These are phyloP conservation scores for Brasenia schreberi DNA, from an alignment of 164 flowering plant genomes.

Conservation along the genomic window DNA sequence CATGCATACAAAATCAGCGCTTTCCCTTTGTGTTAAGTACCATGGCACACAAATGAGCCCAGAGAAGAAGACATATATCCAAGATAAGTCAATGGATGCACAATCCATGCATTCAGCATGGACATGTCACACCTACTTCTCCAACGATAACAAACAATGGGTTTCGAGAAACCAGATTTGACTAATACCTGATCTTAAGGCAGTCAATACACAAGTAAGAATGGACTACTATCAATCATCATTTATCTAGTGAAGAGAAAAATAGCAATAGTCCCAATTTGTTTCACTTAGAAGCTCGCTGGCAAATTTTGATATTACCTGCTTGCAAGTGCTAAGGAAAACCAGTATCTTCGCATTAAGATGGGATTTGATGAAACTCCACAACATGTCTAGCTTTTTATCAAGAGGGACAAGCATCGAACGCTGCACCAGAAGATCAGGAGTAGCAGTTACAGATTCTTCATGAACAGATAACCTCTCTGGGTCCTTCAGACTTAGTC, in stretches of 20 bases:
- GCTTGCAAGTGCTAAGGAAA: constrained; percentile 80
- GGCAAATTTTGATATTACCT: constrained; percentile 29
- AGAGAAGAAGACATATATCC: too few relatives aligned
- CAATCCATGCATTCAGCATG: too few relatives aligned
- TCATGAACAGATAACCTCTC: constrained; percentile 91
- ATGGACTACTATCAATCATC: too few relatives aligned
- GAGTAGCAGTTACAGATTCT: constrained; percentile 75
- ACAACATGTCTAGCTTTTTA: constrained; percentile 76
- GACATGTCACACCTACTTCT: too few relatives aligned
- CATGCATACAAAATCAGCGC: too few relatives aligned
- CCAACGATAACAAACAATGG: too few relatives aligned
- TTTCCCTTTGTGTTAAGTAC: too few relatives aligned
- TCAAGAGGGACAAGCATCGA: constrained; percentile 71
- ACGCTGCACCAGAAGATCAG: constrained; percentile 54
- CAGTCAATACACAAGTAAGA: too few relatives aligned
- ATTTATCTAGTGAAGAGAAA: background rate
- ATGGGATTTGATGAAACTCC: constrained; percentile 88
- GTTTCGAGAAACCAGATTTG: too few relatives aligned
- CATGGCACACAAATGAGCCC: too few relatives aligned
- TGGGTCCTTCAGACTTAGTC: constrained; percentile 92
- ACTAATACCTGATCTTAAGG: too few relatives aligned
- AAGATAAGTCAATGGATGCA: too few relatives aligned
- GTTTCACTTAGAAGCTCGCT: background rate
- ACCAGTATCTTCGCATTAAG: constrained; percentile 79
- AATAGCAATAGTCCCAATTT: background rate